Evolutionary conservation across 169 alveolate genomes (phyloP).

Genomic region (Babesia ovata): DNA sequence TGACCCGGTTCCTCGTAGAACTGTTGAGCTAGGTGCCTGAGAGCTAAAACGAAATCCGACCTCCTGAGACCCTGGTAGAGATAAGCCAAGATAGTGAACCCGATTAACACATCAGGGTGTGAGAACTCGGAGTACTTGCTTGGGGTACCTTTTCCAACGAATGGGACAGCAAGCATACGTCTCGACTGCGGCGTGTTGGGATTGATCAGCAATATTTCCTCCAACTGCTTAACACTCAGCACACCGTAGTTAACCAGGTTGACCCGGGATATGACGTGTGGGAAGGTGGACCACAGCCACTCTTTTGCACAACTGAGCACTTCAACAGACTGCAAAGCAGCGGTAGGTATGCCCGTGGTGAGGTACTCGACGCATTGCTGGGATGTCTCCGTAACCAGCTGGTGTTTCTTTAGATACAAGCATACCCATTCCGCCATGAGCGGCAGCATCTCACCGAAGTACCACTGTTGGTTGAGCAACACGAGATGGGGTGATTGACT

Average conservation of each 20-base stretch:
- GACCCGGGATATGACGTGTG: conserved; percentile 83
- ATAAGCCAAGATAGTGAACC: conserved; percentile 85
- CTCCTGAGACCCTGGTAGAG: conserved; percentile 87
- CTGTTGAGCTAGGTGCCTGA: conserved; percentile 70
- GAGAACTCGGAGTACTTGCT: conserved; percentile 89
- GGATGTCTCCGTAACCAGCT: conserved; percentile 70
- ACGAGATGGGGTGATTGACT: conserved; percentile 71
- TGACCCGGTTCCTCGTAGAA: conserved; percentile 71
- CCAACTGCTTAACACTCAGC: conserved; percentile 62
- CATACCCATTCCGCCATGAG: conserved; percentile 78
- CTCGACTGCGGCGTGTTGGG: conserved; percentile 76
- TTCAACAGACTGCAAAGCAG: conserved; percentile 54
- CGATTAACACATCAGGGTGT: conserved; percentile 90
- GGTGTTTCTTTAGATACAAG: conserved; percentile 68
- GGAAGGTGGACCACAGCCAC: conserved; percentile 87
- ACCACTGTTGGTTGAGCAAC: conserved; percentile 57
- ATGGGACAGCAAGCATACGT: conserved; percentile 88
- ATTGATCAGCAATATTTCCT: conserved; percentile 35
- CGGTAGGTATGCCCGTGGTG: conserved; percentile 21
- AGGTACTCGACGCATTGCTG: conserved; percentile 68
- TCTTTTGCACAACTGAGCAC: conserved; percentile 81
- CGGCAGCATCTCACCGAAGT: conserved; percentile 71
- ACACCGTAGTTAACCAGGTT: conserved; percentile 83
- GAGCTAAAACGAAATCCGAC: conserved; percentile 80
- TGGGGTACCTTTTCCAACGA: conserved; percentile 92